These are phyloP conservation scores for Multifurca ochricompacta DNA, from an alignment of 768 basidiomycete genomes.

Conservation along the genomic window DNA sequence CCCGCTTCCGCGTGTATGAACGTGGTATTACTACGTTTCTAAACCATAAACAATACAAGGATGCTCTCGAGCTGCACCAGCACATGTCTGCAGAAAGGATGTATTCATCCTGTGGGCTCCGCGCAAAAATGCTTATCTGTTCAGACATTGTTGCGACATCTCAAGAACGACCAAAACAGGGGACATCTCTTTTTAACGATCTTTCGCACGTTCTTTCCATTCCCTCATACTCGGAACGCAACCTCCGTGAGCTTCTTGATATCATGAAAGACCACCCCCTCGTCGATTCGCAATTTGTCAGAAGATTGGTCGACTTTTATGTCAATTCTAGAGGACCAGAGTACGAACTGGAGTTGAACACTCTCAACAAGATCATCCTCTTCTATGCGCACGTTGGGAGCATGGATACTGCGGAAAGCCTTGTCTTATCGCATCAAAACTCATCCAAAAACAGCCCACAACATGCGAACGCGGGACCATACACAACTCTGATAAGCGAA, in stretches of 20 bases:
- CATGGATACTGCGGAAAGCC: conserved; percentile 26
- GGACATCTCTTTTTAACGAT: conserved; percentile 17
- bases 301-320: conserved; percentile 16
- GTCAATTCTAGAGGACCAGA: conserved; percentile 2
- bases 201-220: conserved; percentile 24
- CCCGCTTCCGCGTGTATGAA: conserved; percentile 28
- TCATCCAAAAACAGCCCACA: conserved; percentile 23
- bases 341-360: conserved; percentile 14
- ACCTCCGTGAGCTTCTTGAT: conserved; percentile 32
- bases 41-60: conserved; percentile 29
- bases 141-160: conserved; percentile 26
- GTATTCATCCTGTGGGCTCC: conserved; percentile 30
- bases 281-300: conserved; percentile 13
- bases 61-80: conserved; percentile 35
- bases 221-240: conserved; percentile 14
- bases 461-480: conserved; percentile 25
- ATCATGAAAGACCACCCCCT: conserved; percentile 11
- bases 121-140: conserved; percentile 34
- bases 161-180: conserved; percentile 19
- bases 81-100: conserved; percentile 37
- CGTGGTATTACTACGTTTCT: conserved; percentile 36
- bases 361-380: conserved; percentile 17
- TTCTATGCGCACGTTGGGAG: conserved; percentile 30
- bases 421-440: conserved; percentile 22
- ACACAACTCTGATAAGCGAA: conserved; percentile 34